Evolutionary conservation across 2,329 filamentous ascomycete genomes (phyloP).

Genomic region (Diaporthe amygdali): DNA sequence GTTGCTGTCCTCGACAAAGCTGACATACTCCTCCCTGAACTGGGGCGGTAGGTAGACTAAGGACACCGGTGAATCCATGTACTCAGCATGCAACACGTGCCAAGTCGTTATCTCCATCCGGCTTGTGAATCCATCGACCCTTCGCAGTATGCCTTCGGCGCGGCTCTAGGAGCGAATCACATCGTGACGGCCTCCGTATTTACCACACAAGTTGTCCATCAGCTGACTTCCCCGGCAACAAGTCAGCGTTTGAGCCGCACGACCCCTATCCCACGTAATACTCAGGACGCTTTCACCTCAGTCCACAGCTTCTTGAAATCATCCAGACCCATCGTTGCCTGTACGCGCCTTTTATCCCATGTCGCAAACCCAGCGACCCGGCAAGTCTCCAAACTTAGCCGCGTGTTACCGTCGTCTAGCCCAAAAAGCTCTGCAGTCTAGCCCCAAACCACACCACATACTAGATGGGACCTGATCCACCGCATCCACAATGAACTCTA

Average conservation of each 20-base stretch:
- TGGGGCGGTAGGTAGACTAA: too few relatives aligned
- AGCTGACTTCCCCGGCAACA: neutral
- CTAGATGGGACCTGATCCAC: too few relatives aligned
- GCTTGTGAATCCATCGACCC: neutral
- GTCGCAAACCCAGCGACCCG: too few relatives aligned
- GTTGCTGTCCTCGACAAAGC: neutral
- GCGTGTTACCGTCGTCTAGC: too few relatives aligned
- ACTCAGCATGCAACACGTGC: neutral
- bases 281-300: too few relatives aligned
- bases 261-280: neutral
- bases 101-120: neutral
- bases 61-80: too few relatives aligned
- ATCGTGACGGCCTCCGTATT: neutral
- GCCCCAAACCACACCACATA: too few relatives aligned
- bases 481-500: neutral
- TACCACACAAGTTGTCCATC: neutral
- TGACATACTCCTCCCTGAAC: neutral
- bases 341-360: neutral
- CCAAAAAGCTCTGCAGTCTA: neutral
- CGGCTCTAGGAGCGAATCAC: neutral
- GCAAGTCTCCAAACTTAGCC: neutral
- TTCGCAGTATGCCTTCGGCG: neutral
- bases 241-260: neutral
- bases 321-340: neutral
- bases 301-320: neutral